Base-by-base conservation (phyloP, 1,284 basidiomycete genomes). In the Rhodotorula glutinis region DNA sequence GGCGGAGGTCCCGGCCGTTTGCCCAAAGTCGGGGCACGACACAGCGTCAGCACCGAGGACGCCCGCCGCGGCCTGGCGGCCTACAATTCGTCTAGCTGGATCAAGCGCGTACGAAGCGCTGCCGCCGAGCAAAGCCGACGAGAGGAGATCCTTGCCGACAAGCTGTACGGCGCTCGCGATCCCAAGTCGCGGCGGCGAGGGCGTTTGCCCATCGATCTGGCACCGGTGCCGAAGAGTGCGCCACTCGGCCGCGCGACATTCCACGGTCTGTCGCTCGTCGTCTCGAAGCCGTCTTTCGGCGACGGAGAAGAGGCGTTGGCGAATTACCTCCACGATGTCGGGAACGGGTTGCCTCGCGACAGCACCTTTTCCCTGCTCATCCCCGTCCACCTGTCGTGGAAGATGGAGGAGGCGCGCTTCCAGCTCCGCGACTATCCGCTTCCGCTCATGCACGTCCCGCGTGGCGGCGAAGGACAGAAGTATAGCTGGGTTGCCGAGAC, bases 21-120 rank as follows among this genome's bases (percentile, higher is more conserved):
- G 52, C 70, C 73, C 75, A 84, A 84, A 62, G 89, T 91, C 75
- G 79, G 81, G 60, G 75, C 83, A 4, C 82, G 82, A 25, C 88
- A 89, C 72, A 85, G 87, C 0, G 83, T 92, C 23, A 81, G 87
- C 8, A 81, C 88, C 47, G 80, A 84, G 53, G 89, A 92, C 60
- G 94, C 94, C 13, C 83, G 86, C n/a, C 79, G 81, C 65, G 84
- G 89, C 30, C 82, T 97, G 17, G 81, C 88, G 72, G 83, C 85
- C 71, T 86, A 88, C 54, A 88, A 95, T 76, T 84, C 88, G n/a
- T 81, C 87, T 10, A 86, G 87, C 70, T 98, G 93, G 94, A 83
- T 83, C 38, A 80, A 84, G 60, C 83, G 88, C 8, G 79, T 81
- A 62, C 71, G 76, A 16, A 78, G 78, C 21, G 81, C 81, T 16